Evolutionary conservation across 192 early-diverging fungal genomes (phyloP).

Genomic region (Dissophora ornata): DNA sequence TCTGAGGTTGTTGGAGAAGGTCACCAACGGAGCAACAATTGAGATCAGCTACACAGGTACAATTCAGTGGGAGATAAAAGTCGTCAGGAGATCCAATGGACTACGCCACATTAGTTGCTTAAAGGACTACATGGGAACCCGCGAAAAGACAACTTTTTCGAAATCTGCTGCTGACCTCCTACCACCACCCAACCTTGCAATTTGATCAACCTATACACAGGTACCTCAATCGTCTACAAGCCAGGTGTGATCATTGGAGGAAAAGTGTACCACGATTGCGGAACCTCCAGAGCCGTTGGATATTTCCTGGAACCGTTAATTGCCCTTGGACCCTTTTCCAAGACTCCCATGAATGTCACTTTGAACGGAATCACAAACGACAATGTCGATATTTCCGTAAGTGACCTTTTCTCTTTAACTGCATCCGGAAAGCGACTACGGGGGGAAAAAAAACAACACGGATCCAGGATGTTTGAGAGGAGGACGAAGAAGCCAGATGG

Average conservation of each 20-base stretch:
- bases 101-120: no score
- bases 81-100: no score
- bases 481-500: no score
- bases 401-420: no score
- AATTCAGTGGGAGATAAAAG: no score
- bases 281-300: conserved; percentile 84
- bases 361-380: conserved; percentile 94
- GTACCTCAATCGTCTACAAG: conserved; percentile 84
- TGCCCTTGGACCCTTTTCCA: conserved; percentile 93
- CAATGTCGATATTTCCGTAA: conserved; percentile 89
- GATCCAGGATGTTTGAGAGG: no score
- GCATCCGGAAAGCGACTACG: no score
- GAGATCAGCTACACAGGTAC: conserved; percentile 93
- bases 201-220: conserved; percentile 31
- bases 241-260: conserved; percentile 95
- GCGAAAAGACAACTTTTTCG: no score
- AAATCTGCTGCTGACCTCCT: no score
- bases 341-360: conserved; percentile 83
- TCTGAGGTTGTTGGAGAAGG: conserved; percentile 90
- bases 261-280: conserved; percentile 87
- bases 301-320: conserved; percentile 95
- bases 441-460: no score
- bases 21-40: conserved; percentile 92
- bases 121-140: no score
- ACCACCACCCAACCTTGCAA: no score